These are phyloP conservation scores for Pythium rhizo-oryzae DNA, from an alignment of 352 stramenopile species.

Conservation along the genomic window DNA sequence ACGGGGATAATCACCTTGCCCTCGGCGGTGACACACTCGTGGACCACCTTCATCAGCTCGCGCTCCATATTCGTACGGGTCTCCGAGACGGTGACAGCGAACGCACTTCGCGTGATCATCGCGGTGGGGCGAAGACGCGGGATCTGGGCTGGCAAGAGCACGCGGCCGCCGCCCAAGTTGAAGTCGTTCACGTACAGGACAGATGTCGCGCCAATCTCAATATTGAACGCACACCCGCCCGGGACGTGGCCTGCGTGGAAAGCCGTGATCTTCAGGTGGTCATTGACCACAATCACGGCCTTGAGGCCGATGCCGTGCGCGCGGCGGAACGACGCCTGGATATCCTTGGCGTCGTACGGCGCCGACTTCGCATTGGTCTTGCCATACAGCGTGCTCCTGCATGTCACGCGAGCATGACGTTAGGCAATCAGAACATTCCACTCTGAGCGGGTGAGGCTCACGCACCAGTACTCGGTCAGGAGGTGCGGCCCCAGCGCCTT, in stretches of 20 bases:
- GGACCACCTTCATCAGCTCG: constrained; percentile 76
- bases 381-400: constrained; percentile 44
- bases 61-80: constrained; percentile 80
- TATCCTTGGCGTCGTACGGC: constrained; percentile 65
- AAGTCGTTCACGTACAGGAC: constrained; percentile 83
- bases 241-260: constrained; percentile 81
- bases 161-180: constrained; percentile 69
- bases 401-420: neutral
- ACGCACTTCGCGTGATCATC: constrained; percentile 71
- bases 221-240: constrained; percentile 74
- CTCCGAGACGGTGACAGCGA: constrained; percentile 84
- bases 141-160: constrained; percentile 72
- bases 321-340: constrained; percentile 54
- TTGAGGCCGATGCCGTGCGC: constrained; percentile 53
- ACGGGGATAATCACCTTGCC: constrained; percentile 88
- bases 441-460: too few relatives aligned
- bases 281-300: constrained; percentile 55
- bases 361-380: constrained; percentile 51
- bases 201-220: constrained; percentile 73
- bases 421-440: too few relatives aligned
- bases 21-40: constrained; percentile 71
- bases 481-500: constrained; percentile 72
- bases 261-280: constrained; percentile 77
- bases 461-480: constrained; percentile 81
- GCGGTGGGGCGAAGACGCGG: constrained; percentile 60